Conservation (phyloP, 805 yeast genomes). For the Nakazawaea laoshanensis region DNA sequence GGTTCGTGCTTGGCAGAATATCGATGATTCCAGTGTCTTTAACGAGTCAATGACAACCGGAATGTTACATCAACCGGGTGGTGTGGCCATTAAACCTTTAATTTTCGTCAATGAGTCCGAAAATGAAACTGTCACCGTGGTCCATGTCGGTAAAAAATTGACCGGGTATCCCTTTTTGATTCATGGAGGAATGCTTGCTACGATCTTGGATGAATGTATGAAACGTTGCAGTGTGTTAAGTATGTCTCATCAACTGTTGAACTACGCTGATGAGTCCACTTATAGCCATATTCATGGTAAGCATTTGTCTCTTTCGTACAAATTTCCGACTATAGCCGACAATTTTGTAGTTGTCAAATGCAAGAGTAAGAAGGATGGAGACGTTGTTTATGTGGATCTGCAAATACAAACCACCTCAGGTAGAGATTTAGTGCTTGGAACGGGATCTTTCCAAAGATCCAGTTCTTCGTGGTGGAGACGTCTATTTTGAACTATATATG, state of each 20-base stretch:
- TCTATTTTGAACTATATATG: constrained; percentile 10
- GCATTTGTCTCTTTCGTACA: constrained; percentile 43
- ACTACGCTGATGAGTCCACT: constrained; percentile 13
- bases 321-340: constrained; percentile 69
- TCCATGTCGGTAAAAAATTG: constrained; percentile 69
- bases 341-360: constrained; percentile 66
- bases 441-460: constrained; percentile 33
- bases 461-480: constrained; percentile 5
- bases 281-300: constrained; percentile 34
- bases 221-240: constrained; percentile 42
- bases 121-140: constrained; percentile 53
- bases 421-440: constrained; percentile 47
- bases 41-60: constrained; percentile 31
- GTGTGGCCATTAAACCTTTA: constrained; percentile 65
- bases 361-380: constrained; percentile 21
- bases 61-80: constrained; percentile 69
- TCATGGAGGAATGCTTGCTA: constrained; percentile 85
- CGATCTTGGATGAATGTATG: constrained; percentile 70
- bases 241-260: constrained; percentile 19
- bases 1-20: constrained; percentile 33
- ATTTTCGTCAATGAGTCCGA: constrained; percentile 50
- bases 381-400: constrained; percentile 35
- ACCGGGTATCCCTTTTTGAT: constrained; percentile 84
- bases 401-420: constrained; percentile 45
- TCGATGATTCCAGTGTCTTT: constrained; percentile 32